These are phyloP conservation scores for Barnettozyma vustinii DNA, from an alignment of 805 yeast species.

Conservation along the genomic window DNA sequence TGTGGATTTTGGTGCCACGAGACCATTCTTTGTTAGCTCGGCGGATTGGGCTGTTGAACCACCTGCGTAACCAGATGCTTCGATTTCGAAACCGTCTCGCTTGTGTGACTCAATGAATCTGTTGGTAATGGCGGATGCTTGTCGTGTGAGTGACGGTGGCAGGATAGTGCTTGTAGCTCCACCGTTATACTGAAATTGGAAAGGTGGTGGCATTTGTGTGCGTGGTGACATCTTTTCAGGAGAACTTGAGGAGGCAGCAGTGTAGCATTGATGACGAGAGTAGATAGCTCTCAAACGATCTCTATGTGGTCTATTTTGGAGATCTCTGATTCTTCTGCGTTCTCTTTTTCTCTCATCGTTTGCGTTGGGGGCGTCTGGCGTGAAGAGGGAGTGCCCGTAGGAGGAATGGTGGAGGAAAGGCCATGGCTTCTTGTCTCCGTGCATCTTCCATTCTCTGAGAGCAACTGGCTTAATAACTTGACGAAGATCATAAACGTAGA, in stretches of 20 bases:
- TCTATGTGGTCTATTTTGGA: conserved; percentile 36
- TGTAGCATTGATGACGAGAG: conserved; percentile 1
- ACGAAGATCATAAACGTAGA: conserved; percentile 75
- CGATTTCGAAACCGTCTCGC: conserved; percentile 43
- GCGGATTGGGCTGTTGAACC: conserved; percentile 29
- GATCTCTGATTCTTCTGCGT: conserved; percentile 22
- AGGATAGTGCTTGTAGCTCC: not conserved
- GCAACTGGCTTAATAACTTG: conserved; percentile 78
- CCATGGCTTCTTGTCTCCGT: conserved; percentile 31
- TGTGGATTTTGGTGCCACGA: conserved; percentile 54
- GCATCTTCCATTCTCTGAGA: conserved; percentile 69
- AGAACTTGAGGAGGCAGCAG: conserved; percentile 3
- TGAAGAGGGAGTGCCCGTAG: conserved; percentile 74
- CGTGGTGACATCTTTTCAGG: conserved; percentile 3
- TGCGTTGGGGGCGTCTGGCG: conserved; percentile 45
- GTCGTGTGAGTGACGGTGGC: conserved; percentile 15
- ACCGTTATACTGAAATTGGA: not conserved
- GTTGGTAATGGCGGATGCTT: conserved; percentile 15
- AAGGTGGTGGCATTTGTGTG: conserved; percentile 21
- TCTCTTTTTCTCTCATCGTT: conserved; percentile 37
- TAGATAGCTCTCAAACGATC: conserved; percentile 24
- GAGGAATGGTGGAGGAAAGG: conserved; percentile 60
- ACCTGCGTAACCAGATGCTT: conserved; percentile 55
- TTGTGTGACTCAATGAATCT: conserved; percentile 20
- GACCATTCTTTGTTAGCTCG: conserved; percentile 44